phyloP scores from a whole-genome alignment of 129 eudicot species.

The Lonicera japonica region DNA sequence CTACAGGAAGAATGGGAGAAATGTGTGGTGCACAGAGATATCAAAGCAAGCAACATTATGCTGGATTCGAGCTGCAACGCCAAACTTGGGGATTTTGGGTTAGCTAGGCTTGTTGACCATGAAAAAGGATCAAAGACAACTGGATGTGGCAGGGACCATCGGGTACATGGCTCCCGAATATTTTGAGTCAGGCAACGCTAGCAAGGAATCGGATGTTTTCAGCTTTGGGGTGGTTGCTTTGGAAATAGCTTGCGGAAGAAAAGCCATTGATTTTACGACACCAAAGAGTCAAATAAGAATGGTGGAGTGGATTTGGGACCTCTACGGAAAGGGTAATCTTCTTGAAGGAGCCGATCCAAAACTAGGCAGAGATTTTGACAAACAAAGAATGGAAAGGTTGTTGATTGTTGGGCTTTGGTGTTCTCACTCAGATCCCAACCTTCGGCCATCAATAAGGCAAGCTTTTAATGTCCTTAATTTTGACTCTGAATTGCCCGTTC shows the following conservation, averaged over 20 bases:
- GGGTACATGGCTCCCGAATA: slow-evolving; percentile 42
- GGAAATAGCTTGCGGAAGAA: slow-evolving; percentile 34
- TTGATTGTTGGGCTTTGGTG: slow-evolving; percentile 43
- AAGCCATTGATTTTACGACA: slow-evolving; percentile 14
- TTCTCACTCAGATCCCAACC: slow-evolving; percentile 26
- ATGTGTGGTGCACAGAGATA: slow-evolving; percentile 41
- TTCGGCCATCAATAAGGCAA: slow-evolving; percentile 30
- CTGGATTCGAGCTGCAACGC: slow-evolving; percentile 26
- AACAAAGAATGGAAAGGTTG: slow-evolving; percentile 17
- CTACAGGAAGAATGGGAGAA: slow-evolving; percentile 42
- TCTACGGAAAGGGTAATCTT: slow-evolving; percentile 19
- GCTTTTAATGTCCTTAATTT: slow-evolving; percentile 24
- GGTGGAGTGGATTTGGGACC: slow-evolving; percentile 31
- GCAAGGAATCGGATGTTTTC: too few relatives aligned
- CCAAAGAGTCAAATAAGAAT: slow-evolving; percentile 8
- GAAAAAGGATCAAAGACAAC: slow-evolving; percentile 26
- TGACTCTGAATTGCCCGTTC: slow-evolving; percentile 21
- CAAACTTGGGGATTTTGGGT: slow-evolving; percentile 38
- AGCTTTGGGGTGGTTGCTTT: slow-evolving; percentile 33
- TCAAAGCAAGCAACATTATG: slow-evolving; percentile 34
- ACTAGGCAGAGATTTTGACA: slow-evolving; percentile 11
- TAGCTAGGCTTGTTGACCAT: slow-evolving; percentile 37
- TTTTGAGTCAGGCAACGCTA: slow-evolving; percentile 24
- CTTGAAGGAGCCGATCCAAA: slow-evolving; percentile 31
- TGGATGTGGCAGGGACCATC: slow-evolving; percentile 26